These are phyloP conservation scores for Mimosa pudica DNA, from an alignment of 306 rosid species.

Conservation along the genomic window DNA sequence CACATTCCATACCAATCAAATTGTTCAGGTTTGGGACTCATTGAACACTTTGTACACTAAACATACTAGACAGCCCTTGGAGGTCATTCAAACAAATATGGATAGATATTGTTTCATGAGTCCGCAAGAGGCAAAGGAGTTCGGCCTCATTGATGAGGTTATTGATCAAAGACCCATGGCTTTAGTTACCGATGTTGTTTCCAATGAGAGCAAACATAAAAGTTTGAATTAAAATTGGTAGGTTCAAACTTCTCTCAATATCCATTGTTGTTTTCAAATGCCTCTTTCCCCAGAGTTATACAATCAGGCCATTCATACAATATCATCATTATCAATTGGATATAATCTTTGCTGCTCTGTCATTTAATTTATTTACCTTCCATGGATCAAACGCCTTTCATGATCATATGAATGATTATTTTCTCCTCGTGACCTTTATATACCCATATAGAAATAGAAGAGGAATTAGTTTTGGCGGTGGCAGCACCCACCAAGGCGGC, in stretches of 20 bases:
- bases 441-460: too few species aligned
- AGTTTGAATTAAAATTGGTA: conserved; percentile 48
- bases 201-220: conserved; percentile 66
- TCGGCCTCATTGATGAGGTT: conserved; percentile 92
- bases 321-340: conserved; percentile 32
- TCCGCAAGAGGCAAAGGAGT: conserved; percentile 83
- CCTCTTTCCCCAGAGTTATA: conserved; percentile 24
- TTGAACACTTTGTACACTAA: conserved; percentile 70
- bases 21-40: conserved; percentile 79
- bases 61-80: conserved; percentile 75
- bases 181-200: conserved; percentile 86
- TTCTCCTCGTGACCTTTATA: neutral
- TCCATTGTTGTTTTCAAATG: conserved; percentile 29
- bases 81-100: conserved; percentile 72
- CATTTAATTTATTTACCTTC: neutral
- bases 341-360: conserved; percentile 28
- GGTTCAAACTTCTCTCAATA: conserved; percentile 47
- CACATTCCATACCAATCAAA: conserved; percentile 79
- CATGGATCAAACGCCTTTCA: neutral
- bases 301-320: conserved; percentile 30
- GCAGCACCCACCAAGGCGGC: too few species aligned
- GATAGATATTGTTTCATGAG: conserved; percentile 89
- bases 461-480: too few species aligned
- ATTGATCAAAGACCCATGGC: conserved; percentile 86
- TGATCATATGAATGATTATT: neutral